phyloP scores from a whole-genome alignment of 2,329 filamentous ascomycete genomes.

The Trichoderma gracile region DNA sequence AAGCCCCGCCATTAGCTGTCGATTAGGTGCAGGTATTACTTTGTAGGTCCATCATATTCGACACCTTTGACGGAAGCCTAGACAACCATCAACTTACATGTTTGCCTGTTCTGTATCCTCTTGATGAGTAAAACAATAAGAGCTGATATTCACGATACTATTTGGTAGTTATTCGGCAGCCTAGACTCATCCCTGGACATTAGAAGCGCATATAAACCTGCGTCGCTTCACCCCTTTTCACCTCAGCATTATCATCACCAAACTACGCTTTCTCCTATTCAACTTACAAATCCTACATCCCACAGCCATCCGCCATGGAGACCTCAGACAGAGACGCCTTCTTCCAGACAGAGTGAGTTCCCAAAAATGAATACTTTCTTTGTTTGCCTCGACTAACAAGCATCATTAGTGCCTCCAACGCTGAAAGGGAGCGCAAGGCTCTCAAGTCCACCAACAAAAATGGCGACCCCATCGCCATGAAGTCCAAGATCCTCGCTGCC shows the following conservation, averaged over 20 bases:
- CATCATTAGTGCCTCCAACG: constrained; percentile 20
- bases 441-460: constrained; percentile 73
- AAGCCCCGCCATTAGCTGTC: constrained; percentile 11
- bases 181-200: background rate
- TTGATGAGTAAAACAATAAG: background rate
- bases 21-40: background rate
- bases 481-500: constrained; percentile 83
- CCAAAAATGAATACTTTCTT: background rate
- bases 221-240: background rate
- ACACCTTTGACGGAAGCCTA: constrained; percentile 5
- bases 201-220: background rate
- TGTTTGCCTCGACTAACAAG: background rate
- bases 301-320: constrained; percentile 54
- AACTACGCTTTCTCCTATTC: background rate
- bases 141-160: background rate
- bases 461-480: constrained; percentile 76
- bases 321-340: constrained; percentile 77
- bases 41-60: background rate
- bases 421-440: constrained; percentile 54
- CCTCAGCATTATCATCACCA: background rate
- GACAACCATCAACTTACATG: background rate
- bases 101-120: background rate
- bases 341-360: constrained; percentile 83
- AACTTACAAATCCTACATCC: background rate
- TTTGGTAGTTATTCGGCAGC: constrained; percentile 2